phyloP scores from a whole-genome alignment of 148 eudicot genomes.

The Pouteria glomerata region DNA sequence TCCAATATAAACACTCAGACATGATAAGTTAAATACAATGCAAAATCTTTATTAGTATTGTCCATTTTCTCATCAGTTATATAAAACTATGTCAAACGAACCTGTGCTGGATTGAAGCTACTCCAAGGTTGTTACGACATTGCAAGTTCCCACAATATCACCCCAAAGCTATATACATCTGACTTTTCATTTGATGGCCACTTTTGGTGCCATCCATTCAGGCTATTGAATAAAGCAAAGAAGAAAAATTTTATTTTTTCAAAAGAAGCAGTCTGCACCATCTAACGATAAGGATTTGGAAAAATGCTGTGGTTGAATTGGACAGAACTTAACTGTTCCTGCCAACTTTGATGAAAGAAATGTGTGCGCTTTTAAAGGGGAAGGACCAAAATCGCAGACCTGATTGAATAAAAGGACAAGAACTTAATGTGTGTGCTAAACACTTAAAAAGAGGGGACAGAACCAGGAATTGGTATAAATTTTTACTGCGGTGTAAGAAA shows the following conservation, averaged over 20 bases:
- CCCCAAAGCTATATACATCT: conserved; percentile 95
- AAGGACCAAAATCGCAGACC: conserved; percentile 97
- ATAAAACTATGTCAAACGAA: conserved; percentile 19
- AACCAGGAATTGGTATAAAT: not conserved
- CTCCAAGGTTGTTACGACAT: conserved; percentile 90
- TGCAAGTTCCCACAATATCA: conserved; percentile 97
- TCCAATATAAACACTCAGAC: no score
- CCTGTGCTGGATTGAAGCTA: conserved; percentile 92
- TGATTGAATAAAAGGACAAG: conserved; percentile 17
- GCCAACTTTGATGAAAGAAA: conserved; percentile 91
- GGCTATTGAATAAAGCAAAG: conserved; percentile 37
- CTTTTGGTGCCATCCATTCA: conserved; percentile 99
- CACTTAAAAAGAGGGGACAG: not conserved
- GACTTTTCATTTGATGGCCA: conserved; percentile 97
- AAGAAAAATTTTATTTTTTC: not conserved
- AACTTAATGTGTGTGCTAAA: not conserved
- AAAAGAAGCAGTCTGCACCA: not conserved
- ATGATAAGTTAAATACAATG: no score
- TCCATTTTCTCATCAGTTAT: not conserved
- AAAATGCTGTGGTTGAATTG: not conserved
- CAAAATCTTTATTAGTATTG: not conserved
- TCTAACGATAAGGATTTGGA: not conserved
- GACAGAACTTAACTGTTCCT: conserved; percentile 75
- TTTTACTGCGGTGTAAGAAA: not conserved
- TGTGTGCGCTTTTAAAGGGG: conserved; percentile 87